phyloP scores from a whole-genome alignment of 192 early-diverging fungal genomes.

The Dispira parvispora region DNA sequence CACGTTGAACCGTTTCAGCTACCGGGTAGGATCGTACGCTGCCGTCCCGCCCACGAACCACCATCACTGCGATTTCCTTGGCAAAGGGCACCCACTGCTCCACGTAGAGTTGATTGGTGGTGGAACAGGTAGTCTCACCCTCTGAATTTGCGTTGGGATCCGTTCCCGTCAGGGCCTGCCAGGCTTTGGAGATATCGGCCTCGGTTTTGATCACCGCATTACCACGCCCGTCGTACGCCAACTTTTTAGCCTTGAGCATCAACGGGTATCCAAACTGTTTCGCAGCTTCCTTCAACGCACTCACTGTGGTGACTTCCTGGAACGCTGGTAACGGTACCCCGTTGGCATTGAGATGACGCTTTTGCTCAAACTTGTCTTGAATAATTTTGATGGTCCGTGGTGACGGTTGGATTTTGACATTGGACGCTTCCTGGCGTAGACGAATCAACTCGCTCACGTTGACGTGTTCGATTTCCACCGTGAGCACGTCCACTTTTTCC shows the following conservation, averaged over 20 bases:
- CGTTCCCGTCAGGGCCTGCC: constrained; percentile 27
- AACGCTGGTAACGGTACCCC: constrained; percentile 50
- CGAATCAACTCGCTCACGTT: constrained; percentile 34
- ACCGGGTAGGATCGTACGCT: constrained; percentile 73
- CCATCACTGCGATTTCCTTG: constrained; percentile 97
- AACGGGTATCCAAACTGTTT: constrained; percentile 74
- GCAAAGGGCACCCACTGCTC: constrained; percentile 88
- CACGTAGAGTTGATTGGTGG: constrained; percentile 57
- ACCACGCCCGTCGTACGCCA: constrained; percentile 92
- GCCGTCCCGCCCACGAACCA: constrained; percentile 58
- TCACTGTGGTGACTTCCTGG: constrained; percentile 24
- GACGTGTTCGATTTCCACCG: constrained; percentile 99
- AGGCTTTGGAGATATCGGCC: constrained; percentile 42
- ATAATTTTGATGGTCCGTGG: constrained; percentile 73
- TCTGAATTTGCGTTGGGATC: constrained; percentile 17
- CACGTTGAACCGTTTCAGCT: constrained; percentile 93
- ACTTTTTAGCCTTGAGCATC: constrained; percentile 86
- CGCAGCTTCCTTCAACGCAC: constrained; percentile 32
- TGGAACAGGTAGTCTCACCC: constrained; percentile 11
- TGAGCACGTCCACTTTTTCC: constrained; percentile 57
- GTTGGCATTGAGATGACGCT: constrained; percentile 48
- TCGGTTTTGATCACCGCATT: constrained; percentile 74
- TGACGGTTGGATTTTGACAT: constrained; percentile 51
- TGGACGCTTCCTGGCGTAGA: constrained; percentile 2
- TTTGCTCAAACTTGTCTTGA: constrained; percentile 94